These are phyloP conservation scores for Pyrenophora seminiperda DNA, from an alignment of 2,329 filamentous ascomycete genomes.

Conservation along the genomic window DNA sequence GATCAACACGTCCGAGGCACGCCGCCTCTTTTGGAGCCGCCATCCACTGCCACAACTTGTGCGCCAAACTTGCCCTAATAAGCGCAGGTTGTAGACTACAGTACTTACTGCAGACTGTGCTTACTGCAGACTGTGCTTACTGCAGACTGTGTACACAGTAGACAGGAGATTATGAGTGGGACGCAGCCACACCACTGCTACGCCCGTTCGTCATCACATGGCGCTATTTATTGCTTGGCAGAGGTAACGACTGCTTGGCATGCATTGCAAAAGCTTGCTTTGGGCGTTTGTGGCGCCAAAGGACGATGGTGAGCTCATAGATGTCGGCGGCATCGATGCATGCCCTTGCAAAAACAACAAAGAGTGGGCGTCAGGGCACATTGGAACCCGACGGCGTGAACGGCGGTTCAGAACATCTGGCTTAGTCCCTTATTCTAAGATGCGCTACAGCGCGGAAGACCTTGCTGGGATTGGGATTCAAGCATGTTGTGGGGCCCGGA, in stretches of 20 bases:
- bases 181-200: constrained; percentile 7
- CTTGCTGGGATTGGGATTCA: not conserved
- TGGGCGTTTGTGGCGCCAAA: not conserved
- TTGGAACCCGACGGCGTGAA: not conserved
- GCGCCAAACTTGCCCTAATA: constrained; percentile 1
- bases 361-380: not conserved
- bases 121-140: too few species aligned
- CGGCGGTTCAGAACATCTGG: not conserved
- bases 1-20: not conserved
- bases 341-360: not conserved
- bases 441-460: constrained; percentile 5
- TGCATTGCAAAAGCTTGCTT: constrained; percentile 4
- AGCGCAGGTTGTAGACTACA: not conserved
- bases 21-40: constrained; percentile 2
- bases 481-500: constrained; percentile 14
- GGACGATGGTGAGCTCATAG: constrained; percentile 10
- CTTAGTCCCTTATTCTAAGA: not conserved
- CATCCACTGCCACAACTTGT: constrained; percentile 8
- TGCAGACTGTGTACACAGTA: too few species aligned
- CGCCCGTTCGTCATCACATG: constrained; percentile 4
- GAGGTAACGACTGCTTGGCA: constrained; percentile 5
- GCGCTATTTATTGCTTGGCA: constrained; percentile 2
- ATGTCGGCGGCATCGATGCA: not conserved
- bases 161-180: constrained; percentile 13
- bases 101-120: too few species aligned